Conservation (phyloP, 1,139 yeast genomes). For the Magnusiomyces magnusii region DNA sequence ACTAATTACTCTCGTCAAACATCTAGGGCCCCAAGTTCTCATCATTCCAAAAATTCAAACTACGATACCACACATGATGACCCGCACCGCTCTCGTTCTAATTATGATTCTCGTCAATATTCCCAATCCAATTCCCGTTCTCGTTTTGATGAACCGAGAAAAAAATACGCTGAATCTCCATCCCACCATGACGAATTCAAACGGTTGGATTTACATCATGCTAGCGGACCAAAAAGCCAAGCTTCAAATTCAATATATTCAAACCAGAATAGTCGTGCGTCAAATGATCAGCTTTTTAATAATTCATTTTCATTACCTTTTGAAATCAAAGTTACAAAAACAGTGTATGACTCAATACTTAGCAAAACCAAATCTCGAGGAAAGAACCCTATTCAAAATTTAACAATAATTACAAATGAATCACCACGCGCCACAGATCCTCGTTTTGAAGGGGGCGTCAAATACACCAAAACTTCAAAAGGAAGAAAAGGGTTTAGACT, state of each 20-base stretch:
- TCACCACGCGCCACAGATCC: constrained; percentile 13
- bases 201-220: neutral
- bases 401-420: constrained; percentile 3
- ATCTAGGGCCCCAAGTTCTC: neutral
- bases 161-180: neutral
- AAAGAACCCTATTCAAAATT: constrained; percentile 35
- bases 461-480: constrained; percentile 26
- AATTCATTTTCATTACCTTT: neutral
- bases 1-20: neutral
- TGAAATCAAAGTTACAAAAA: neutral
- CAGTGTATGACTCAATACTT: constrained; percentile 52
- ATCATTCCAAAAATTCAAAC: neutral
- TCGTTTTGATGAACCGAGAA: neutral
- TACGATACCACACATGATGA: neutral
- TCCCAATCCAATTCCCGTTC: neutral
- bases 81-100: neutral
- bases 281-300: neutral
- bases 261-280: neutral
- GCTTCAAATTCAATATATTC: neutral
- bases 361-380: constrained; percentile 37
- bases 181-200: neutral
- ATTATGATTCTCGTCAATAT: neutral
- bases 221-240: neutral
- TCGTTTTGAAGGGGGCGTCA: constrained; percentile 8
- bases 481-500: constrained; percentile 31